Percentiles rank a stretch among this genome's conserved stretches.
These are phyloP conservation scores for Eutypella sp. DNA, from an alignment of 2,329 filamentous ascomycete species.

Conservation along the genomic window DNA sequence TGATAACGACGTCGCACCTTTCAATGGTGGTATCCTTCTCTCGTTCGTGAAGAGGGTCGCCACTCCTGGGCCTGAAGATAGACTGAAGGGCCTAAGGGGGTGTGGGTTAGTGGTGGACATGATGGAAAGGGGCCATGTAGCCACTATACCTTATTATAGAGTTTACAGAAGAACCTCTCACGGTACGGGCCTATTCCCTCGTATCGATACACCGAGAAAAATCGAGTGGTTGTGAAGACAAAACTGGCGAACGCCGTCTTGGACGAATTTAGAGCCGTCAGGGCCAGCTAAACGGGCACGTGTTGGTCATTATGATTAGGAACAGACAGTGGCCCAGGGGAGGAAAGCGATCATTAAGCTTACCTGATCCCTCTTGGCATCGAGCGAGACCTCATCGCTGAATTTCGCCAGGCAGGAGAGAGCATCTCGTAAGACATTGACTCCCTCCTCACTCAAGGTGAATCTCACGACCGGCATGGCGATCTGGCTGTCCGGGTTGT, in stretches of 20 bases:
- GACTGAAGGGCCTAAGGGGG: conserved; percentile 57
- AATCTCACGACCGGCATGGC: conserved; percentile 64
- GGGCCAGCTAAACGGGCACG: conserved; percentile 54
- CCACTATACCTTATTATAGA: conserved; percentile 61
- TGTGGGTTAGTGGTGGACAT: conserved; percentile 1
- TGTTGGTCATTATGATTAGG: conserved; percentile 5
- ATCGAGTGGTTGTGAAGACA: conserved; percentile 59
- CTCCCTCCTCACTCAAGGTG: conserved; percentile 68
- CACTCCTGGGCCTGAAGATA: conserved; percentile 64
- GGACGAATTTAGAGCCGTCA: conserved; percentile 74
- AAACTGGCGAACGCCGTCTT: conserved; percentile 76
- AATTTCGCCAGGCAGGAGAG: conserved; percentile 74
- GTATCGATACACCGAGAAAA: conserved; percentile 70
- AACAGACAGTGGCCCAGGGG: not conserved
- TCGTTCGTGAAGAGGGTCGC: conserved; percentile 51
- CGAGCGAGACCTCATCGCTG: conserved; percentile 72
- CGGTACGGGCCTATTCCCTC: conserved; percentile 46
- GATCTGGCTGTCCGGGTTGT: not conserved
- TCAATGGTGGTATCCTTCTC: conserved; percentile 69
- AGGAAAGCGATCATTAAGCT: conserved; percentile 13
- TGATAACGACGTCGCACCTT: conserved; percentile 66
- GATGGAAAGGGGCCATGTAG: not conserved
- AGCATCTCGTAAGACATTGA: conserved; percentile 65
- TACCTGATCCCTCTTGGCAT: conserved; percentile 65
- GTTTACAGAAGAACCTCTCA: conserved; percentile 66